Conservation (phyloP, 192 early-diverging fungal species). For the Dissophora ornata region DNA sequence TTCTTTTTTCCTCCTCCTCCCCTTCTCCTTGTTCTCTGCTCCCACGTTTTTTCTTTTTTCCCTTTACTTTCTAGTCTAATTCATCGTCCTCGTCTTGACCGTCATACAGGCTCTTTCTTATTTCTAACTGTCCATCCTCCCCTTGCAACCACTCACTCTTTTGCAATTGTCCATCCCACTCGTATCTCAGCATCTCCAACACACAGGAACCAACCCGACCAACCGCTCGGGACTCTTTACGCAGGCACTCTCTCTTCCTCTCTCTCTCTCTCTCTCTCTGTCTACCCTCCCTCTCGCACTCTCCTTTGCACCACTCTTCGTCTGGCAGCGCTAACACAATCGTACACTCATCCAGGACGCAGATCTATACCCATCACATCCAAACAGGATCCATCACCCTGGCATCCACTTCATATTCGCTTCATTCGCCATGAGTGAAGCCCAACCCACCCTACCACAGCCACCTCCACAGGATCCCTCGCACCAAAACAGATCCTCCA, state of each 20-base stretch:
- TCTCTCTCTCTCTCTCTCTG: constrained; percentile 1
- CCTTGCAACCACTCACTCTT: neutral
- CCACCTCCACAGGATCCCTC: constrained; percentile 20
- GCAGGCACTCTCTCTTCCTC: neutral
- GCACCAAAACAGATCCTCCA: constrained; percentile 15
- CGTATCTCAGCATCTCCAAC: too few relatives aligned
- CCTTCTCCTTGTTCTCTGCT: neutral
- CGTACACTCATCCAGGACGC: too few relatives aligned
- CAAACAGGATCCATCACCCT: neutral
- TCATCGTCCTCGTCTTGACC: too few relatives aligned
- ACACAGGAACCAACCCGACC: too few relatives aligned
- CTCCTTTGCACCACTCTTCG: neutral
- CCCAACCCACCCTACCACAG: constrained; percentile 17
- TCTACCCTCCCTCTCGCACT: neutral
- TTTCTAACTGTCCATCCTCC: neutral
- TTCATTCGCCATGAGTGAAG: constrained; percentile 29
- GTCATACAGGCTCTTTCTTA: neutral
- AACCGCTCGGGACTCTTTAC: too few relatives aligned
- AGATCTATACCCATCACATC: neutral
- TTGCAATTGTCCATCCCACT: too few relatives aligned
- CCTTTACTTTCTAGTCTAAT: too few relatives aligned
- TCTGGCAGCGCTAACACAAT: neutral
- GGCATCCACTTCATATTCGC: neutral
- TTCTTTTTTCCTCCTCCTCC: neutral
- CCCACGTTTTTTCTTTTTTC: neutral